phyloP scores from a whole-genome alignment of 441 rosid species.

The Theobroma grandiflorum region DNA sequence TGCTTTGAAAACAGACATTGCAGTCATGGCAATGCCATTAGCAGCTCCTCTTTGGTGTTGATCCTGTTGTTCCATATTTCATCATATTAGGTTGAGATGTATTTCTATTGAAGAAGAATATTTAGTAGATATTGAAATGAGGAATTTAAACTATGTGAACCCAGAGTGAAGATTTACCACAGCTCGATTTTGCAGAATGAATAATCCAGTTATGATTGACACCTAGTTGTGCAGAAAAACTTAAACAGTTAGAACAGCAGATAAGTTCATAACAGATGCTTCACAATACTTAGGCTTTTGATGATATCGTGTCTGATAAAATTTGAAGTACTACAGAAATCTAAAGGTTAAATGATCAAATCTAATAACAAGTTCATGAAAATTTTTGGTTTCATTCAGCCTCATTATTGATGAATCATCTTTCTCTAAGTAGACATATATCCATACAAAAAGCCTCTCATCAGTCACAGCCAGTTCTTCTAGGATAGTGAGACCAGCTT shows the following conservation, averaged over 20 bases:
- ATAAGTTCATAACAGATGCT: neutral
- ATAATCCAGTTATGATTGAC: conserved; percentile 64
- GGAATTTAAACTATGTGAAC: neutral
- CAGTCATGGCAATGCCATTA: conserved; percentile 79
- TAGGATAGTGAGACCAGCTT: neutral
- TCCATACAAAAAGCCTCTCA: neutral
- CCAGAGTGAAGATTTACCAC: conserved; percentile 49
- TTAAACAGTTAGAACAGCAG: neutral
- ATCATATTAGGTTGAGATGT: conserved; percentile 18
- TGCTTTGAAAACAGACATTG: conserved; percentile 73
- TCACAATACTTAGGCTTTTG: neutral
- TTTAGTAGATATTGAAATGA: neutral
- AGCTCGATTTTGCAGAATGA: conserved; percentile 76
- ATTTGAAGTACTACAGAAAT: neutral
- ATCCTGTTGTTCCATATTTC: conserved; percentile 47
- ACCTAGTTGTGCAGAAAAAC: conserved; percentile 39
- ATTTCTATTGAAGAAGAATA: neutral
- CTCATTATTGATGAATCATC: neutral
- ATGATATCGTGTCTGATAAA: neutral
- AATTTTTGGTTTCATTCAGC: neutral
- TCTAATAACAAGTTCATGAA: neutral
- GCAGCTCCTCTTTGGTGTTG: conserved; percentile 92
- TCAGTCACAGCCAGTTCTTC: neutral
- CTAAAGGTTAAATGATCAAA: neutral
- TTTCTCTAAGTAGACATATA: neutral